Conservation (phyloP, 345 rosid species). For the Barbarea vulgaris region DNA sequence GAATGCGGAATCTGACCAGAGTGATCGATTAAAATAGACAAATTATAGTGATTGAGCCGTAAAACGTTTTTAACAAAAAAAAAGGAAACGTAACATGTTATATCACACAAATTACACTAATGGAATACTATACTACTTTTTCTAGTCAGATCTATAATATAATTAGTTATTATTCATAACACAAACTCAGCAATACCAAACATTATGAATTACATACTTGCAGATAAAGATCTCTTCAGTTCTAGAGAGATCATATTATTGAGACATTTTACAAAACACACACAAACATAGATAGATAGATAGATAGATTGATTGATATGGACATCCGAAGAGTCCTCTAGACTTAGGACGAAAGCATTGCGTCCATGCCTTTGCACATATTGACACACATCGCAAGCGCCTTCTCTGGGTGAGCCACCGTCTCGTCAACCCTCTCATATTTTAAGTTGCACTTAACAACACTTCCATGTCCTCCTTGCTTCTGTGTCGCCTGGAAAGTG, state of each 20-base stretch:
- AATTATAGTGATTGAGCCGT: no score
- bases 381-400: constrained; percentile 10
- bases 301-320: background rate
- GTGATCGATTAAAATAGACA: no score
- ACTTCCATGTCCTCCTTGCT: constrained; percentile 24
- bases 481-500: constrained; percentile 20
- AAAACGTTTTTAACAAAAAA: no score
- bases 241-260: constrained; percentile 18
- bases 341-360: constrained; percentile 7
- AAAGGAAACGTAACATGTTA: no score
- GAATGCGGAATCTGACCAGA: no score
- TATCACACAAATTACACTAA: no score
- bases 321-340: constrained; percentile 8
- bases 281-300: constrained; percentile 19
- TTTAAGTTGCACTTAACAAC: constrained; percentile 27
- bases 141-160: no score
- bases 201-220: background rate
- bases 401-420: constrained; percentile 29
- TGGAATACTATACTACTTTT: no score
- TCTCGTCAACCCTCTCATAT: constrained; percentile 23
- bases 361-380: background rate
- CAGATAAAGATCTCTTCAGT: constrained; percentile 5
- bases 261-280: background rate
- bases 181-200: constrained; percentile 1
- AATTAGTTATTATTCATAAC: no score